Evolutionary conservation across 2,329 filamentous ascomycete species (phyloP), one percentile per base, ranked within the genome.

Genomic region (Aureobasidium sp.): DNA sequence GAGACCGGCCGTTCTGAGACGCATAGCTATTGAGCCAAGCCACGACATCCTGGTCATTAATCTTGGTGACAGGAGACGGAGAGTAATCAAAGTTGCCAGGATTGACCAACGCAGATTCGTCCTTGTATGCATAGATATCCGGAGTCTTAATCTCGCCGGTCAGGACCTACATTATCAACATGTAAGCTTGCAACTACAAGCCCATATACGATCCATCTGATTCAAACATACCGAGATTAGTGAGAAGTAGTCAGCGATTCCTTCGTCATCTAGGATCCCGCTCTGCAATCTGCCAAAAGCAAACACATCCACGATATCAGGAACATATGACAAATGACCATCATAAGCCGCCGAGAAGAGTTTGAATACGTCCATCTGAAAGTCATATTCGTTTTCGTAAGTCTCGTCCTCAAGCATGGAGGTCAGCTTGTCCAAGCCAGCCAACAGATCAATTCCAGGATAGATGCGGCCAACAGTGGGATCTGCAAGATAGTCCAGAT

Each of bases 361-460:
- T 20, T 65, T 67, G 61, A 68, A 69, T 57, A 78, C 66, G 34
- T 72, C 69, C 51, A 70, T 58, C 64, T 78, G 74, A 34, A 77
- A 75, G 3, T 76, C 74, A 56, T 77, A 78, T 55, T 78, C 76
- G 25, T 67, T 75, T 15, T 64, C 65, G 66, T 75, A 78, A 0
- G 63, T 65, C 15, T 67, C 69, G 17, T 66, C 62, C 0, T 68
- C 34, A 1, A 77, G 64, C 47, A 70, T 69, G 17, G 67, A 68
- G 53, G 69, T 65, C 62, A 78, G 73, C 1, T 64, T 66, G 3
- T 75, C 70, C 42, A 77, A 67, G 17, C 73, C 71, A 14, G 67
- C 72, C 42, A 76, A 65, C 3, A 78, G 62, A 61, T 78, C 76
- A 11, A 77, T 69, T 0, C 73, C 68, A 41, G 72, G 67, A 53